These are phyloP conservation scores for Penicillium sp. DNA, from an alignment of 2,329 filamentous ascomycete species.

Conservation along the genomic window DNA sequence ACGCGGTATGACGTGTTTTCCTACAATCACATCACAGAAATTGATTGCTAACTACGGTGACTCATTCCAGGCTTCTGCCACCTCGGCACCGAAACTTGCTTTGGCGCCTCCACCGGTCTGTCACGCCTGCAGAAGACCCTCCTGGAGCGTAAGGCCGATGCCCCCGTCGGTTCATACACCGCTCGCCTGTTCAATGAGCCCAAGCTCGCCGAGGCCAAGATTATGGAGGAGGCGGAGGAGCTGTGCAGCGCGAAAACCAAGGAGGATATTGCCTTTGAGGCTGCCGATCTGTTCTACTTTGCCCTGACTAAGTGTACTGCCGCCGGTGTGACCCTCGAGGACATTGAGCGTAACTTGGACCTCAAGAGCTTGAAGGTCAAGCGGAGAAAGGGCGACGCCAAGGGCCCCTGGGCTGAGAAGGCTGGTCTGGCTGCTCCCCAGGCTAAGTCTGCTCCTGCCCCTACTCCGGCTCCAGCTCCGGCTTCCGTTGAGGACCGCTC, in stretches of 20 bases:
- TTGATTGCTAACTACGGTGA: conserved; percentile 17
- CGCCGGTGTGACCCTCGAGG: conserved; percentile 79
- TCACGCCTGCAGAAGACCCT: conserved; percentile 85
- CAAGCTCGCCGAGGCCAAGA: conserved; percentile 88
- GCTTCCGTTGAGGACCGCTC: conserved; percentile 52
- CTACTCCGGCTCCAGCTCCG: conserved; percentile 53
- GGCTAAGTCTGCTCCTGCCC: conserved; percentile 29
- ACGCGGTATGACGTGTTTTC: conserved; percentile 51
- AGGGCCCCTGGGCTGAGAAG: conserved; percentile 87
- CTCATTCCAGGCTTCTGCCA: conserved; percentile 74
- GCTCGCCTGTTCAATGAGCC: conserved; percentile 88
- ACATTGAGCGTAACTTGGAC: conserved; percentile 90
- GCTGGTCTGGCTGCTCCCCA: conserved; percentile 58
- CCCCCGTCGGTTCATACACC: conserved; percentile 89
- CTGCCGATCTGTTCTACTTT: conserved; percentile 95
- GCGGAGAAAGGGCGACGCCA: conserved; percentile 88
- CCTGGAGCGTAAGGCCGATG: conserved; percentile 74
- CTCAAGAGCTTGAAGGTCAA: conserved; percentile 95
- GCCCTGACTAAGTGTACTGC: conserved; percentile 85
- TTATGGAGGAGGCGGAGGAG: conserved; percentile 97
- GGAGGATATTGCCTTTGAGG: conserved; percentile 87
- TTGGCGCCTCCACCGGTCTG: conserved; percentile 79
- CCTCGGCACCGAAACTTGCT: conserved; percentile 87
- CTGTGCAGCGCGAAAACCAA: conserved; percentile 82
- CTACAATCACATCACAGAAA: not conserved